Conservation (phyloP, 257 asterid genomes). For the Nicotiana knightiana region DNA sequence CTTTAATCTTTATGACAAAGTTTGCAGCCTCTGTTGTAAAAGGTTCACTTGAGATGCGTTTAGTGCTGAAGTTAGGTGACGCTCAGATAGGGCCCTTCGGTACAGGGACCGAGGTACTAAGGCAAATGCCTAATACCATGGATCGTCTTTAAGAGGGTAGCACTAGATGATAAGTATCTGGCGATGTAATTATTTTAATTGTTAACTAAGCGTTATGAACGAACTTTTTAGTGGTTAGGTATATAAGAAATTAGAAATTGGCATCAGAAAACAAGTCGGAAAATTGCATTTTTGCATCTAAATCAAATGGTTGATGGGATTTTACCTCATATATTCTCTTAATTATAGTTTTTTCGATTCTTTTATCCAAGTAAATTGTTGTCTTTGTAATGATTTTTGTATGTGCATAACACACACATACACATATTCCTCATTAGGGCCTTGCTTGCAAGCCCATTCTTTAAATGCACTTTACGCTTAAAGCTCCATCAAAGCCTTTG, state of each 20-base stretch:
- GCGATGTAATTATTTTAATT: neutral
- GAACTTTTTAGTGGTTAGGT: neutral
- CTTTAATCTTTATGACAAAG: conserved; percentile 7
- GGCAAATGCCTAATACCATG: neutral
- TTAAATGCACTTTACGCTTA: neutral
- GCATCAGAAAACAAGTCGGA: neutral
- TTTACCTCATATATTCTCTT: neutral
- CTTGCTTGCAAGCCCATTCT: neutral
- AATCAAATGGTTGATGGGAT: neutral
- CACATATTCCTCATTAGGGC: neutral
- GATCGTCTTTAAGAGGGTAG: neutral
- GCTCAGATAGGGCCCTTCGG: neutral
- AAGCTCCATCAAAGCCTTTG: neutral
- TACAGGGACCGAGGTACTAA: neutral
- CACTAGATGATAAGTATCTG: neutral
- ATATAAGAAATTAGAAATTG: neutral
- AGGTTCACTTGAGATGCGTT: neutral
- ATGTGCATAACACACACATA: neutral
- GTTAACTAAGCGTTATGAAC: neutral
- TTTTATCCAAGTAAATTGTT: neutral
- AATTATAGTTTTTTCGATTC: neutral
- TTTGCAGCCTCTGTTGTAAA: neutral
- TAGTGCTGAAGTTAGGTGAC: conserved; percentile 1
- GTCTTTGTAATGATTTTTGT: neutral
- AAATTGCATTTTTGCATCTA: neutral